These are phyloP conservation scores for Phylloporus rhodoxanthus DNA, from an alignment of 768 basidiomycete genomes.

Conservation along the genomic window DNA sequence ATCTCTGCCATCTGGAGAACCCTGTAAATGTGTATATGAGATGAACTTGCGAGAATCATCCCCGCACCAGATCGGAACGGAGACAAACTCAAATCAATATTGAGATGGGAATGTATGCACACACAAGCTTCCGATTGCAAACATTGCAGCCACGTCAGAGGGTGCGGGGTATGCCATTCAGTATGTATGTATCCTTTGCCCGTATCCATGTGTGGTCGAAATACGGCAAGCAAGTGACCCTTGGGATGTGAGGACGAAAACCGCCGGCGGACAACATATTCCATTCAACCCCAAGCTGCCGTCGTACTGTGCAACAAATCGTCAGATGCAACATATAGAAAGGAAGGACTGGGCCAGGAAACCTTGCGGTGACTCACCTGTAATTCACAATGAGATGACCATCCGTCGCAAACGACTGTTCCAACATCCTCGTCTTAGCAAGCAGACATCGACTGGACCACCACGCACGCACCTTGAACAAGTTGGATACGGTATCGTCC, in stretches of 20 bases:
- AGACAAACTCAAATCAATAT: not conserved
- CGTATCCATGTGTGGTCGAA: too few relatives aligned
- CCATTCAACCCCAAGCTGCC: constrained; percentile 55
- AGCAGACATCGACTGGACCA: not conserved
- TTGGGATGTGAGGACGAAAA: too few relatives aligned
- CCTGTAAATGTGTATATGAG: not conserved
- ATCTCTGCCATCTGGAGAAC: too few relatives aligned
- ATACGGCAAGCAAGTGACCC: not conserved
- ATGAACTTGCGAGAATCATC: not conserved
- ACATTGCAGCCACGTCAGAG: not conserved
- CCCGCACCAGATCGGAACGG: not conserved
- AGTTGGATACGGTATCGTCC: constrained; percentile 66
- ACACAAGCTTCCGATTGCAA: not conserved
- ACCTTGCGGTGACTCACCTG: constrained; percentile 43
- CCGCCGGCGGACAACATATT: too few relatives aligned
- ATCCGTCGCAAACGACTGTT: constrained; percentile 79
- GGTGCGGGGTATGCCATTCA: constrained; percentile 1
- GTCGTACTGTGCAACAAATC: constrained; percentile 40
- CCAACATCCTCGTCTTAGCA: not conserved
- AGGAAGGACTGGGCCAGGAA: not conserved
- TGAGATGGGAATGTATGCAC: not conserved
- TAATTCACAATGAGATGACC: constrained; percentile 91
- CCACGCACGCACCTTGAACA: constrained; percentile 49
- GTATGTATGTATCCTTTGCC: not conserved
- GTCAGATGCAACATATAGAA: constrained; percentile 3